Evolutionary conservation across 306 rosid species (phyloP).

Genomic region (Astragalus glycyphyllos): DNA sequence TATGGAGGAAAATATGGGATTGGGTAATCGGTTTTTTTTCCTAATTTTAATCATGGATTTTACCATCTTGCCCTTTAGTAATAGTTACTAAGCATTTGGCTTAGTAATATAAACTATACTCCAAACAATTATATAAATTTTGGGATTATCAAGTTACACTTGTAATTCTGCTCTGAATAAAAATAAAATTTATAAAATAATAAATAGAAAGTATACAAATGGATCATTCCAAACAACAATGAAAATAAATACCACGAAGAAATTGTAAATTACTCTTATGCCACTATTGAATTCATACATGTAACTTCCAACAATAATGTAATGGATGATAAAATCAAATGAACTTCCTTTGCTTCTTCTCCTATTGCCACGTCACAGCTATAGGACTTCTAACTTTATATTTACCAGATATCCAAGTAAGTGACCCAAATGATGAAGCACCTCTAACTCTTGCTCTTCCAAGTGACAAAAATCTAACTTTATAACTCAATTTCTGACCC

Average conservation of each 20-base stretch:
- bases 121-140: no score
- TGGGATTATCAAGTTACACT: no score
- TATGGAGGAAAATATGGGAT: no score
- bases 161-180: neutral
- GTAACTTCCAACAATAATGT: slow-evolving; percentile 25
- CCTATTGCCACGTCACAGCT: slow-evolving; percentile 64
- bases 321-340: slow-evolving; percentile 7
- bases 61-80: no score
- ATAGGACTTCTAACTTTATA: slow-evolving; percentile 71
- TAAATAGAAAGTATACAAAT: slow-evolving; percentile 13
- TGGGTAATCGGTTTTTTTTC: no score
- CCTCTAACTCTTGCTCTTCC: slow-evolving; percentile 35
- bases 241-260: neutral
- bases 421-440: slow-evolving; percentile 60
- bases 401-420: slow-evolving; percentile 55
- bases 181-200: neutral
- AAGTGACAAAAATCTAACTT: slow-evolving; percentile 51
- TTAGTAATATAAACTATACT: no score
- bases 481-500: slow-evolving; percentile 64
- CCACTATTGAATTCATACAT: slow-evolving; percentile 1
- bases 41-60: no score
- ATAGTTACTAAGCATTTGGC: no score
- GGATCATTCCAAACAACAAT: slow-evolving; percentile 17
- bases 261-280: slow-evolving; percentile 22
- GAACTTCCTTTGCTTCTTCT: neutral